These are phyloP conservation scores for Penicillium taxi DNA, from an alignment of 495 filamentous ascomycete genomes.

Conservation along the genomic window DNA sequence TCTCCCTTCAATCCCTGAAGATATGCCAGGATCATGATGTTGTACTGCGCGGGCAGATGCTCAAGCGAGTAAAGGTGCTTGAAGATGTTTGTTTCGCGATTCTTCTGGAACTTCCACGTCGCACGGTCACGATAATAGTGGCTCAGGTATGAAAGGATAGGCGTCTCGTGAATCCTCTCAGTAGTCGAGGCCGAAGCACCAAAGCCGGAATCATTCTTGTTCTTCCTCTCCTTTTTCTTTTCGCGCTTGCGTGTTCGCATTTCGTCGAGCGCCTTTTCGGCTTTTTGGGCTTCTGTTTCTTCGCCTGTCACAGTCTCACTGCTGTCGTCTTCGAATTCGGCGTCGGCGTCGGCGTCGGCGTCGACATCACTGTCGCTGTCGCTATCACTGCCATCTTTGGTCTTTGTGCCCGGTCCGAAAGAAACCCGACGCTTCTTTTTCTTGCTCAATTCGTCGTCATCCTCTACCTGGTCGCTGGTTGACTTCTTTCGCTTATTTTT, in stretches of 20 bases:
- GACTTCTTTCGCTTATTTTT: conserved; percentile 16
- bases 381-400: conserved; percentile 40
- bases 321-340: conserved; percentile 11
- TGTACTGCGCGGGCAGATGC: conserved; percentile 56
- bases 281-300: conserved; percentile 9
- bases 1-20: conserved; percentile 63
- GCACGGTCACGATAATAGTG: conserved; percentile 57
- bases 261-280: conserved; percentile 17
- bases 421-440: conserved; percentile 60
- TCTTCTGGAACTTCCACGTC: conserved; percentile 91
- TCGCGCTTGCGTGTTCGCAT: conserved; percentile 25
- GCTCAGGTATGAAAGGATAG: conserved; percentile 64
- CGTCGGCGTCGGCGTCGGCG: conserved; percentile 16
- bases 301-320: conserved; percentile 7
- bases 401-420: conserved; percentile 65
- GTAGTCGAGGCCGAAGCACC: conserved; percentile 8
- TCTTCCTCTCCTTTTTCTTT: conserved; percentile 30
- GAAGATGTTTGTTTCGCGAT: conserved; percentile 70
- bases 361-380: conserved; percentile 11
- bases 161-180: conserved; percentile 34
- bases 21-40: conserved; percentile 58
- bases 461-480: too few species aligned
- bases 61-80: conserved; percentile 68
- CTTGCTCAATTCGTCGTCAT: conserved; percentile 18
- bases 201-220: conserved; percentile 6